phyloP scores from a whole-genome alignment of 2,329 filamentous ascomycete genomes.

The Colletotrichum zoysiae region DNA sequence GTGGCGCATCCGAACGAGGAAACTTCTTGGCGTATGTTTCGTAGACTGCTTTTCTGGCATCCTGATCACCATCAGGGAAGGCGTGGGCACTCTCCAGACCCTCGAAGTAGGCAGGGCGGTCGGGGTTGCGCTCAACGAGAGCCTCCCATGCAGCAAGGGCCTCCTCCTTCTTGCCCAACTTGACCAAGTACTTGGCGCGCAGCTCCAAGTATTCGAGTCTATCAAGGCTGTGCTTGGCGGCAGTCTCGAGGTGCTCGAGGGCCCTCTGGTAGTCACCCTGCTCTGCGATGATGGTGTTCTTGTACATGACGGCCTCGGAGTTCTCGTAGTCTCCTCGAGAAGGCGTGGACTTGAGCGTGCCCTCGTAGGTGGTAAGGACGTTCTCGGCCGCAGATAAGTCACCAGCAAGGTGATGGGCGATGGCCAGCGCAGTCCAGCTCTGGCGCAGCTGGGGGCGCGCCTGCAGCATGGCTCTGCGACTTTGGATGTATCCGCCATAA shows the following conservation, averaged over 20 bases:
- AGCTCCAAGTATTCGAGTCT: conserved; percentile 87
- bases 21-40: conserved; percentile 83
- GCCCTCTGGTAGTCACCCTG: conserved; percentile 85
- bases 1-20: conserved; percentile 85
- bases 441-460: conserved; percentile 84
- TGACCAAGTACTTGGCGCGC: conserved; percentile 84
- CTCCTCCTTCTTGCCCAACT: conserved; percentile 82
- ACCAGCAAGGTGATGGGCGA: conserved; percentile 92
- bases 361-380: conserved; percentile 91
- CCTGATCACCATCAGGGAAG: conserved; percentile 63
- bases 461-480: conserved; percentile 88
- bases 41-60: conserved; percentile 78
- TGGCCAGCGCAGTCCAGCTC: conserved; percentile 97
- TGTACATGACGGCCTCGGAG: conserved; percentile 94
- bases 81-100: conserved; percentile 69
- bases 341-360: conserved; percentile 86
- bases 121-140: conserved; percentile 87
- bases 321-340: conserved; percentile 87
- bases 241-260: conserved; percentile 84
- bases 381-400: conserved; percentile 89
- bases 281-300: conserved; percentile 94
- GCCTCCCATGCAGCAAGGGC: conserved; percentile 84
- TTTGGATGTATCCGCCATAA: conserved; percentile 92
- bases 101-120: conserved; percentile 88
- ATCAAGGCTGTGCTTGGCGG: conserved; percentile 84